Evolutionary conservation across 345 rosid genomes (phyloP), one percentile per base, ranked within the genome.

Genomic region (Bretschneidera sinensis): DNA sequence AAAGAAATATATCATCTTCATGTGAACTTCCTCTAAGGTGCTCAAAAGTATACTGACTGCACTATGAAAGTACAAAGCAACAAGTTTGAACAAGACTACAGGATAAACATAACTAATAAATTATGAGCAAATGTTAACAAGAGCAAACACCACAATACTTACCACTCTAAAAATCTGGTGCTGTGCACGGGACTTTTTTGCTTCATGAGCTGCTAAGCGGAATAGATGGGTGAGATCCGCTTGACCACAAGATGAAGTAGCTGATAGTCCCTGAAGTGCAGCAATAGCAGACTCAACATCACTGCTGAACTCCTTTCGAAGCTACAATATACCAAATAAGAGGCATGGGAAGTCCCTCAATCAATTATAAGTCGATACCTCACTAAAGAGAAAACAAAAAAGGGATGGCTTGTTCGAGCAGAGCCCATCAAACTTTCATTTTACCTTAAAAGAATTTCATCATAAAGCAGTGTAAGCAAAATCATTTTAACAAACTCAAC

Each of bases 211-310:
- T 0, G 97, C 98, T 48, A 76, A 57, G 9, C 87, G 82, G 69
- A 89, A 89, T 17, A 92, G 73, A 67, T 73, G 79, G 48, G 95
- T 85, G 67, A 92, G 89, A 83, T 92, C 98, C n/a, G 90, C 94
- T 73, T 80, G 84, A 60, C 83, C 85, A 63, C 80, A 76, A 48
- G 88, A 72, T 24, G 83, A 64, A 66, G 90, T 69, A 54, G 88
- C 76, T 22, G 87, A 77, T 48, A 92, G 78, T 48, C 84, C 81
- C 56, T 84, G 72, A 16, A 92, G 39, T 23, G 85, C 83, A 61
- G 86, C 70, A 67, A 71, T 66, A 45, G 85, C 78, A 71, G 96
- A 73, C 63, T 86, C 96, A 0, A 85, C 80, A 35, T 87, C 85
- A 59, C 80, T 80, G 66, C 85, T 87, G 79, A 89, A 92, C 56